Conservation (phyloP, 2,329 filamentous ascomycete genomes). For the Cladosporium cucumerinum region DNA sequence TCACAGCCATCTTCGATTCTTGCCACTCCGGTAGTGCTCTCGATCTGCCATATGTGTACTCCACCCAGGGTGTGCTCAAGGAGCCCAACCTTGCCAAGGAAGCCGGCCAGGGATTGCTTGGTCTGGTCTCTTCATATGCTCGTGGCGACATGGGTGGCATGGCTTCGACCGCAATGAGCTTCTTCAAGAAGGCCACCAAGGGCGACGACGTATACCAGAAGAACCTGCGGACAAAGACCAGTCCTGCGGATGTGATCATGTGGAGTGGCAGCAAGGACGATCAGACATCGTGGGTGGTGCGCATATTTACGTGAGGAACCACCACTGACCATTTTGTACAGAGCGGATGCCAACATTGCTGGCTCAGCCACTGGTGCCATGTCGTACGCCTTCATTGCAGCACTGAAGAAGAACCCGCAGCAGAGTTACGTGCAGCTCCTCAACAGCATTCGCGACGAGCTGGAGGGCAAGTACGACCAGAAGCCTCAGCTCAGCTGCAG, state of each 20-base stretch:
- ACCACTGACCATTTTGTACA: constrained; percentile 37
- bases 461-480: constrained; percentile 82
- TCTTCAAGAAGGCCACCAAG: constrained; percentile 82
- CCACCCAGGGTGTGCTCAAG: constrained; percentile 74
- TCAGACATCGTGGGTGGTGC: constrained; percentile 74
- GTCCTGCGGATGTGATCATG: constrained; percentile 93
- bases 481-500: constrained; percentile 96
- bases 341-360: constrained; percentile 83
- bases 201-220: constrained; percentile 77
- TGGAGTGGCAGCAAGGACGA: constrained; percentile 96
- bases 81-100: constrained; percentile 79
- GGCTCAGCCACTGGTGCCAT: constrained; percentile 93
- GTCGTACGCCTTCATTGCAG: constrained; percentile 94
- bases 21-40: constrained; percentile 76
- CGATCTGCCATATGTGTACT: constrained; percentile 77
- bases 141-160: constrained; percentile 81
- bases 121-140: constrained; percentile 72
- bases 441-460: constrained; percentile 89
- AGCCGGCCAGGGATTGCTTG: constrained; percentile 68
- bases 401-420: constrained; percentile 86
- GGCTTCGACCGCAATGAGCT: constrained; percentile 71
- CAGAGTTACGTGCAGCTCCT: constrained; percentile 95
- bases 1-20: constrained; percentile 78
- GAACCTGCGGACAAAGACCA: constrained; percentile 85
- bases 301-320: neutral